Conservation (phyloP, 148 eudicot species). For the Amaranthus cruentus region DNA sequence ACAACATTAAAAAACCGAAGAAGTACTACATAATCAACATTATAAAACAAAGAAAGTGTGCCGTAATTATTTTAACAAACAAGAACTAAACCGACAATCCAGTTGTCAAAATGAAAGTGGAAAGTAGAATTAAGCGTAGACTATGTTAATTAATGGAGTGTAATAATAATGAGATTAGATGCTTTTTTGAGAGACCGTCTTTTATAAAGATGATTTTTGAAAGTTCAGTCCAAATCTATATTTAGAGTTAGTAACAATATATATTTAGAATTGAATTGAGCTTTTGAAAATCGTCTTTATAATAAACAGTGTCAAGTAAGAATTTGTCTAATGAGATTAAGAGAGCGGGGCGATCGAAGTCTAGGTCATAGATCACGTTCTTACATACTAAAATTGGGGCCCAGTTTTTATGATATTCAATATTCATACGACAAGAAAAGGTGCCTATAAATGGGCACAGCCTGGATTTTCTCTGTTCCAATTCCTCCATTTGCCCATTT, state of each 20-base stretch:
- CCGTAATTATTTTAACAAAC: not conserved
- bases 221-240: too few relatives aligned
- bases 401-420: not conserved
- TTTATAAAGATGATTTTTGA: too few relatives aligned
- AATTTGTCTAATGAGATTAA: too few relatives aligned
- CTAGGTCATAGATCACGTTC: conserved; percentile 12
- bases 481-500: conserved; percentile 7
- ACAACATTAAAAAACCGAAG: too few relatives aligned
- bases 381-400: conserved; percentile 3
- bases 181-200: too few relatives aligned
- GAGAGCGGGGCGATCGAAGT: not conserved
- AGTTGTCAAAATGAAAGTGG: conserved; percentile 14
- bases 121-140: not conserved
- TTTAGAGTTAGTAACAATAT: too few relatives aligned
- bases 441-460: conserved; percentile 31
- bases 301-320: too few relatives aligned
- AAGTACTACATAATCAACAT: too few relatives aligned
- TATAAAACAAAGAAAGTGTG: too few relatives aligned
- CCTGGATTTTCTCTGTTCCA: conserved; percentile 24
- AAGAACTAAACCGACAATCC: conserved; percentile 11
- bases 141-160: not conserved
- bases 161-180: too few relatives aligned
- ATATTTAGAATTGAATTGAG: too few relatives aligned
- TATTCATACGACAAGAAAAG: conserved; percentile 10
- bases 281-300: too few relatives aligned